Evolutionary conservation across 2,329 filamentous ascomycete species (phyloP).

Genomic region (Bipolaris oryzae): DNA sequence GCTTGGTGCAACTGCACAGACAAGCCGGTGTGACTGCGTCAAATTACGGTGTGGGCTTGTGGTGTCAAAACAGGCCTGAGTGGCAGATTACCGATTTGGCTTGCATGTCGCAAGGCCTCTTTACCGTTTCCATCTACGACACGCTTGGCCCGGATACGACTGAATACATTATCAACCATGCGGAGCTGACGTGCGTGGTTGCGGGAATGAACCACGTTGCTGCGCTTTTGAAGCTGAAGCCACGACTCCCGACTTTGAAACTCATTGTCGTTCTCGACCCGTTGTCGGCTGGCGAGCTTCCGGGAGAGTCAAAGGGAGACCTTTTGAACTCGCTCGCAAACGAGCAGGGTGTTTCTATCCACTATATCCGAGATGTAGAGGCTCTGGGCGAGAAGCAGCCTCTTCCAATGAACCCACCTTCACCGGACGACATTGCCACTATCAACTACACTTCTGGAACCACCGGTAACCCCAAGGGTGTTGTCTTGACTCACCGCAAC

Average conservation of each 20-base stretch:
- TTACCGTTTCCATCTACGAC: conserved; percentile 92
- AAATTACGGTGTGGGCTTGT: conserved; percentile 78
- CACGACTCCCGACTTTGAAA: conserved; percentile 81
- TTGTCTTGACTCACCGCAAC: conserved; percentile 80
- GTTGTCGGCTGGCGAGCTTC: conserved; percentile 77
- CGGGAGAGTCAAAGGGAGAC: conserved; percentile 77
- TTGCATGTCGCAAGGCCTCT: conserved; percentile 84
- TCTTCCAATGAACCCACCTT: conserved; percentile 72
- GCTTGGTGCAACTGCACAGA: conserved; percentile 81
- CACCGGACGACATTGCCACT: conserved; percentile 78
- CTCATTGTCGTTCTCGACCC: conserved; percentile 86
- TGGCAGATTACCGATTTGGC: conserved; percentile 91
- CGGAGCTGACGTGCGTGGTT: conserved; percentile 74
- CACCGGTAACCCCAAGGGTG: conserved; percentile 81
- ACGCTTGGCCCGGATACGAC: conserved; percentile 89
- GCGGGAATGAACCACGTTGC: conserved; percentile 82
- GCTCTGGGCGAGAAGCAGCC: conserved; percentile 74
- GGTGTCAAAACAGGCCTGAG: conserved; percentile 86
- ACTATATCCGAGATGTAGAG: conserved; percentile 82
- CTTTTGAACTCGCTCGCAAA: conserved; percentile 77
- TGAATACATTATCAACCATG: conserved; percentile 95
- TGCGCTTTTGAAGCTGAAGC: conserved; percentile 76
- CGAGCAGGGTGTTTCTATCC: conserved; percentile 76
- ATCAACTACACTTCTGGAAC: conserved; percentile 92
- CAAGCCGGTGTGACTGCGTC: conserved; percentile 67